Evolutionary conservation across 2,329 filamentous ascomycete genomes (phyloP).

Genomic region (Claviceps pazoutovae): DNA sequence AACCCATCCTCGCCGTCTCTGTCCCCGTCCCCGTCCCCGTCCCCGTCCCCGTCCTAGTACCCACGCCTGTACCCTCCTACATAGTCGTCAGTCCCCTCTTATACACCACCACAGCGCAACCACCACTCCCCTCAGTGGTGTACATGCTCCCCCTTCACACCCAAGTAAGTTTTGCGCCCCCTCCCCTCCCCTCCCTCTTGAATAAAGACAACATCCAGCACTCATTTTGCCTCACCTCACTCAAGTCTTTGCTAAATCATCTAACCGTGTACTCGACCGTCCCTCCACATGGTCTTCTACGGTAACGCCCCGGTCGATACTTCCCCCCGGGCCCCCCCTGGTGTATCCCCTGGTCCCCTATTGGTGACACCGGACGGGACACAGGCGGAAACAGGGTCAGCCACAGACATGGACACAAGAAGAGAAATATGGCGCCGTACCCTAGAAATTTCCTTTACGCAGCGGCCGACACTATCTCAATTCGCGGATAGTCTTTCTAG

Average conservation of each 20-base stretch:
- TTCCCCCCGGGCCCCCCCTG: neutral
- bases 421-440: neutral
- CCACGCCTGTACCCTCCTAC: neutral
- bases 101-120: neutral
- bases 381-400: no score
- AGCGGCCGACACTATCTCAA: neutral
- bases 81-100: neutral
- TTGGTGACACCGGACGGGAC: no score
- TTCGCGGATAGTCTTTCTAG: neutral
- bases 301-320: neutral
- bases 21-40: neutral
- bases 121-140: neutral
- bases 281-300: slow-evolving; percentile 5
- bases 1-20: slow-evolving; percentile 11
- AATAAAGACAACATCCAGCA: neutral
- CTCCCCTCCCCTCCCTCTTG: neutral
- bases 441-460: neutral
- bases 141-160: neutral
- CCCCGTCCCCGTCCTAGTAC: neutral
- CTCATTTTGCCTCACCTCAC: no score
- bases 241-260: neutral
- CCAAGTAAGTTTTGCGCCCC: neutral
- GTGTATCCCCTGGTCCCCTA: neutral
- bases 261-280: neutral
- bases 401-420: no score